Conservation (phyloP, 169 alveolate genomes). For the Plasmodium knowlesi region DNA sequence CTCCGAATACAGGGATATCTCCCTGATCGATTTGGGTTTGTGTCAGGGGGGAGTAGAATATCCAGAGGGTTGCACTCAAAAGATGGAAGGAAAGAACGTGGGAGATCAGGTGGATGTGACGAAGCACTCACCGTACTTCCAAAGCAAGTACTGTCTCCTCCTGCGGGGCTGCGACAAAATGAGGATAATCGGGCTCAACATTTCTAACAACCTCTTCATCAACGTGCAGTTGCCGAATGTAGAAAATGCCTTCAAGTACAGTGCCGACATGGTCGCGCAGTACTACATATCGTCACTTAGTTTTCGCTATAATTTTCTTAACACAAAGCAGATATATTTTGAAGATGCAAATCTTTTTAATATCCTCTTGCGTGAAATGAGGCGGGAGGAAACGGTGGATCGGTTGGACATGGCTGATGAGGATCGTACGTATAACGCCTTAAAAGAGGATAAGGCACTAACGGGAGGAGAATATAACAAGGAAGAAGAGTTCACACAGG, state of each 20-base stretch:
- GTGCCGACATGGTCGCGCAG: neutral
- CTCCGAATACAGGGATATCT: neutral
- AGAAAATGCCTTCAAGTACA: neutral
- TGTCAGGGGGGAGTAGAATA: neutral
- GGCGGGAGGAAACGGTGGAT: neutral
- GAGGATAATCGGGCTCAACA: conserved; percentile 2
- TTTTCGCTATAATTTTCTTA: conserved; percentile 28
- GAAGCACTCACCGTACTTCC: neutral
- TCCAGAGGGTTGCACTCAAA: neutral
- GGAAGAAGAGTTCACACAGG: neutral
- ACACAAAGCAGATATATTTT: conserved; percentile 36
- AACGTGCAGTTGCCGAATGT: neutral
- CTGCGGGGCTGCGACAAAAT: neutral
- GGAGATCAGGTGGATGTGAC: neutral
- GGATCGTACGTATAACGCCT: neutral
- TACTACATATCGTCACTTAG: conserved; percentile 33
- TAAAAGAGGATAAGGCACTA: neutral
- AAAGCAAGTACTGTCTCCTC: conserved; percentile 20
- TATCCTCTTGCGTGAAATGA: neutral
- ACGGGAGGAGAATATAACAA: neutral
- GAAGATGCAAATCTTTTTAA: conserved; percentile 5
- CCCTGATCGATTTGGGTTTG: neutral
- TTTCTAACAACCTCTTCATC: conserved; percentile 1
- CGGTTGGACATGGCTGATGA: neutral
- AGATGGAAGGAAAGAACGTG: neutral